Evolutionary conservation across 2,329 filamentous ascomycete genomes (phyloP), one percentile per base, ranked within the genome.

Genomic region (Claviceps africana): DNA sequence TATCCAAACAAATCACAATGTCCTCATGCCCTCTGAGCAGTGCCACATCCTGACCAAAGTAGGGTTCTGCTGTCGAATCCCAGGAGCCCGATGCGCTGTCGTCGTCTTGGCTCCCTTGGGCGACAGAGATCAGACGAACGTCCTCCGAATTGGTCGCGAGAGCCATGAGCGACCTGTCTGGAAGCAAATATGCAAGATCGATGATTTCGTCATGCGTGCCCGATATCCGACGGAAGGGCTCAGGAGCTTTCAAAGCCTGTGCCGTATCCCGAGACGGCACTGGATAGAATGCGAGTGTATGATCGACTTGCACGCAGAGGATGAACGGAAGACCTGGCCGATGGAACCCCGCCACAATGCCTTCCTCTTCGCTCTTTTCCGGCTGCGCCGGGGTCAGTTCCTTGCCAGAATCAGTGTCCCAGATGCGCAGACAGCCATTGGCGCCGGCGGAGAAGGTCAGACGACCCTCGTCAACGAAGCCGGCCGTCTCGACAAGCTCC

Each of bases 201-300:
- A 98, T 96, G 50, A 98, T 89, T 66, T 98, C 93, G 65, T 98
- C 94, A 66, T 97, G 89, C 7, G 93, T 96, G 51, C 93, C 94
- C 4, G 91, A 95, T 58, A 98, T 94, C 45, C 88, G 81, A 58
- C 86, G 81, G 45, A 86, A 76, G 1, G 70, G 86, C 63, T 68
- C 72, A 60, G 64, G 74, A 57, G 61, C 62, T 54, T 68, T 62
- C 55, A 69, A 62, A 44, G 65, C 58, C 42, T 59, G 55, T 39
- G 67, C 50, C 39, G 69, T 57, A 11, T 65, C 62, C 54, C 70
- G 68, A 51, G 59, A 78, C 48, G 62, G 77, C 48, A 63, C 65
- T 54, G 62, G 76, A 65, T 91, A 88, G 33, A 96, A 71, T 47
- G 86, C 78, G 52, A 98, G 71, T 0, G 89, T 95, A 65, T 95